Percentiles rank a stretch among this genome's conserved stretches.
Evolutionary conservation across 768 basidiomycete species (phyloP).

Genomic region (Mycena amicta): DNA sequence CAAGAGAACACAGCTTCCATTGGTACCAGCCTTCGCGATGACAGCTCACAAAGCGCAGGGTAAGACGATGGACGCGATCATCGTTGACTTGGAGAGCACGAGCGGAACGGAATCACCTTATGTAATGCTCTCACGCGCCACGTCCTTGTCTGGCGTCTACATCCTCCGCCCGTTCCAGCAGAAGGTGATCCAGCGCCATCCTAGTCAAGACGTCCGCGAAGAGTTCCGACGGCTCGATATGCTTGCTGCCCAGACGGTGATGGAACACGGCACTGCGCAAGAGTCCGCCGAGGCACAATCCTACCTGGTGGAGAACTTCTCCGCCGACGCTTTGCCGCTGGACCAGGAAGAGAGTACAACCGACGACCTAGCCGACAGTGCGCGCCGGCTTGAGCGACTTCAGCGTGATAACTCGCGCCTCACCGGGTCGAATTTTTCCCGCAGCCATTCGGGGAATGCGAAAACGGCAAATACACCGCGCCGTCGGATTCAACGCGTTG

Average conservation of each 20-base stretch:
- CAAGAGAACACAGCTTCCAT: conserved; percentile 35
- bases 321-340: background rate
- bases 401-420: background rate
- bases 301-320: background rate
- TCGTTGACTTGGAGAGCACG: conserved; percentile 36
- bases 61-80: conserved; percentile 30
- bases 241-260: background rate
- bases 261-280: background rate
- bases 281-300: background rate
- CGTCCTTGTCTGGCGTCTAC: conserved; percentile 29
- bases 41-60: conserved; percentile 46
- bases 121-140: conserved; percentile 43
- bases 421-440: too few species aligned
- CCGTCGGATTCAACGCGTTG: too few species aligned
- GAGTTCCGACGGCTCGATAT: background rate
- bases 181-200: conserved; percentile 2
- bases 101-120: conserved; percentile 38
- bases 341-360: background rate
- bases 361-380: background rate
- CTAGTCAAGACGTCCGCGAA: background rate
- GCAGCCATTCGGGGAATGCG: too few species aligned
- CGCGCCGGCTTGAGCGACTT: background rate
- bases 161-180: conserved; percentile 31
- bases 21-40: conserved; percentile 41
- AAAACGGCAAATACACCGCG: too few species aligned